phyloP scores from a whole-genome alignment of 345 rosid species.

The Pugionium cornutum region DNA sequence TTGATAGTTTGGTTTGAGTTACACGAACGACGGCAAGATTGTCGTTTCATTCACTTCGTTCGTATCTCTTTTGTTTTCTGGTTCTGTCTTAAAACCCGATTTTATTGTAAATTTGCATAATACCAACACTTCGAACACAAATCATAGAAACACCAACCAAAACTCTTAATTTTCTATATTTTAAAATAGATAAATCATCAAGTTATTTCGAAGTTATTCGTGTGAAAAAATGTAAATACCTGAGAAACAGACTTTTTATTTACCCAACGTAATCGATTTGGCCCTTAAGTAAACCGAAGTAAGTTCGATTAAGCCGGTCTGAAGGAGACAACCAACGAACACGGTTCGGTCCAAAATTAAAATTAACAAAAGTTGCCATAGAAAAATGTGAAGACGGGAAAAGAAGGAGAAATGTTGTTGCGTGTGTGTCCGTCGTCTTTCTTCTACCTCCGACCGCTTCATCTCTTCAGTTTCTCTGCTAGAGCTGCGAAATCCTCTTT shows the following conservation, averaged over 20 bases:
- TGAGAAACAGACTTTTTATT: not conserved
- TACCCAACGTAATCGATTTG: not conserved
- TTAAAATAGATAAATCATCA: not conserved
- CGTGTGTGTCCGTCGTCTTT: slow-evolving; percentile 42
- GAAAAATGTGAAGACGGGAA: slow-evolving; percentile 22
- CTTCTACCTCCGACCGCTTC: slow-evolving; percentile 49
- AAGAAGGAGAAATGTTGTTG: slow-evolving; percentile 40
- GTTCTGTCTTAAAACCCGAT: slow-evolving; percentile 35
- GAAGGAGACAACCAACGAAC: slow-evolving; percentile 15
- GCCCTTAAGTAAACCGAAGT: not conserved
- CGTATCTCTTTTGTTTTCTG: slow-evolving; percentile 16
- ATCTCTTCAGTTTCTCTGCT: slow-evolving; percentile 36
- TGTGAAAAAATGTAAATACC: not conserved
- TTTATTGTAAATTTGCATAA: not conserved
- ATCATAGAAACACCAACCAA: not conserved
- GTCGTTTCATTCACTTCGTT: slow-evolving; percentile 22
- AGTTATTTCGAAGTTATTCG: not conserved
- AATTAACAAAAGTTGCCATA: slow-evolving; percentile 15
- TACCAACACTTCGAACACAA: not conserved
- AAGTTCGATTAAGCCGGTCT: not conserved
- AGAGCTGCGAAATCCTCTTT: slow-evolving; percentile 16
- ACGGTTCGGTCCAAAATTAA: slow-evolving; percentile 34
- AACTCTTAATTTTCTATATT: not conserved
- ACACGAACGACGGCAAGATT: slow-evolving; percentile 36
- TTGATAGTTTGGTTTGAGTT: slow-evolving; percentile 41